A percentile compares a stretch with the other conserved stretches of the same genome.
Conservation (phyloP, 164 flowering plant genomes). For the Stephania yunnanensis region DNA sequence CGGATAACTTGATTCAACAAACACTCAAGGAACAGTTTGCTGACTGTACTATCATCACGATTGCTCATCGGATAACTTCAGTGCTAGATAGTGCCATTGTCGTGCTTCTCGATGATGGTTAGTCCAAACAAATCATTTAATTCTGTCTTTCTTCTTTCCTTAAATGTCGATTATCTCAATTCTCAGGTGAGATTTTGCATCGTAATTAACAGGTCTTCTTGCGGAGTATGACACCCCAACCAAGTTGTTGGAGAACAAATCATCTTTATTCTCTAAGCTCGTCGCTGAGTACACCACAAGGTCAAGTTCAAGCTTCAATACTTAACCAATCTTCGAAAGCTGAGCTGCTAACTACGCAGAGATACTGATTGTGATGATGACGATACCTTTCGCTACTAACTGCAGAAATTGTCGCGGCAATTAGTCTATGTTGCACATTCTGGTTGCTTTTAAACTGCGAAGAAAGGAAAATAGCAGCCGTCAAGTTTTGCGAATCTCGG, state of each 20-base stretch:
- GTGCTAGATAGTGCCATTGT: conserved; percentile 39
- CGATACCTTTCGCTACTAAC: not conserved
- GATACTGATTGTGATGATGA: not conserved
- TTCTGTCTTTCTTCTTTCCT: too few relatives aligned
- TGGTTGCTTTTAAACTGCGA: too few relatives aligned
- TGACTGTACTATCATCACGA: conserved; percentile 37
- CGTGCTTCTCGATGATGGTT: conserved; percentile 29
- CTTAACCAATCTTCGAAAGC: not conserved
- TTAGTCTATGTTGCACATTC: not conserved
- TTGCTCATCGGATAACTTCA: conserved; percentile 43
- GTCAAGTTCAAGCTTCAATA: conserved; percentile 17
- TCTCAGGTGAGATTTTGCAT: not conserved
- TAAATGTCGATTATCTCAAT: not conserved
- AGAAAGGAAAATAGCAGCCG: not conserved
- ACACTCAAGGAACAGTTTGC: conserved; percentile 31
- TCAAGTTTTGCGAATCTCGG: not conserved
- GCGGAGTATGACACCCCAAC: conserved; percentile 32
- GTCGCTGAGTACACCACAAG: conserved; percentile 28
- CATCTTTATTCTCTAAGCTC: conserved; percentile 29
- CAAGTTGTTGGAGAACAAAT: conserved; percentile 24
- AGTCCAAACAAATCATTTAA: not conserved
- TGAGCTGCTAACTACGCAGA: not conserved
- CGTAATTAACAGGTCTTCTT: conserved; percentile 20
- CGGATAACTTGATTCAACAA: conserved; percentile 40
- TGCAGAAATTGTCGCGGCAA: not conserved